phyloP scores from a whole-genome alignment of 768 basidiomycete species.

The Termitomyces sp. region DNA sequence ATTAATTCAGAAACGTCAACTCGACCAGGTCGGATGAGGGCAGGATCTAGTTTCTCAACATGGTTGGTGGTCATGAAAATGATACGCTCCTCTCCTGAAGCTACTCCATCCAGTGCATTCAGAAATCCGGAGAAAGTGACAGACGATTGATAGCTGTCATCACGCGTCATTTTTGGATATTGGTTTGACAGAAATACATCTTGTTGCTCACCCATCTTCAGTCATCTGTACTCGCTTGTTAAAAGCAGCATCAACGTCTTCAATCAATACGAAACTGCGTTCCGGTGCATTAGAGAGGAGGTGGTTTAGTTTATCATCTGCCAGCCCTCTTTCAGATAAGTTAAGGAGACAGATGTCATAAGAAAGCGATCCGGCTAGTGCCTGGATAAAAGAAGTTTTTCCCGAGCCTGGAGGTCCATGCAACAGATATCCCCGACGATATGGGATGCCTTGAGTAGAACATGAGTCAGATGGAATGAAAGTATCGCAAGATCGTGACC shows the following conservation, averaged over 20 bases:
- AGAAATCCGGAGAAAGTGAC: conserved; percentile 97
- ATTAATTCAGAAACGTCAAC: conserved; percentile 84
- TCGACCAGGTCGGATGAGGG: conserved; percentile 91
- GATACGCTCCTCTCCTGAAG: conserved; percentile 95
- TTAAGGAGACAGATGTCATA: conserved; percentile 97
- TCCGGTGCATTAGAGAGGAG: conserved; percentile 91
- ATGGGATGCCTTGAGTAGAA: conserved; percentile 78
- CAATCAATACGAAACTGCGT: conserved; percentile 89
- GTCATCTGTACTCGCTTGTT: conserved; percentile 85
- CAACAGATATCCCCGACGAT: conserved; percentile 90
- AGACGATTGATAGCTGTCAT: conserved; percentile 78
- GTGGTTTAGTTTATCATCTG: conserved; percentile 95
- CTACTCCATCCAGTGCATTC: conserved; percentile 96
- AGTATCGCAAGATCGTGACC: background rate
- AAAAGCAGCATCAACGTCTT: conserved; percentile 97
- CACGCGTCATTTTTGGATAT: background rate
- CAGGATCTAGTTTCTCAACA: conserved; percentile 80
- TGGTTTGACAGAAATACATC: background rate
- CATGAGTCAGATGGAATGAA: conserved; percentile 3
- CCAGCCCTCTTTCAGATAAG: conserved; percentile 90
- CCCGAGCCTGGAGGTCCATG: conserved; percentile 97
- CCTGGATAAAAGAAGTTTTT: conserved; percentile 98
- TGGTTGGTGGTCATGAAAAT: conserved; percentile 99
- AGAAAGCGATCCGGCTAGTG: conserved; percentile 83
- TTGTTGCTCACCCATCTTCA: conserved; percentile 79